These are phyloP conservation scores for Nemophila menziesii DNA, from an alignment of 257 asterid genomes.

Conservation along the genomic window DNA sequence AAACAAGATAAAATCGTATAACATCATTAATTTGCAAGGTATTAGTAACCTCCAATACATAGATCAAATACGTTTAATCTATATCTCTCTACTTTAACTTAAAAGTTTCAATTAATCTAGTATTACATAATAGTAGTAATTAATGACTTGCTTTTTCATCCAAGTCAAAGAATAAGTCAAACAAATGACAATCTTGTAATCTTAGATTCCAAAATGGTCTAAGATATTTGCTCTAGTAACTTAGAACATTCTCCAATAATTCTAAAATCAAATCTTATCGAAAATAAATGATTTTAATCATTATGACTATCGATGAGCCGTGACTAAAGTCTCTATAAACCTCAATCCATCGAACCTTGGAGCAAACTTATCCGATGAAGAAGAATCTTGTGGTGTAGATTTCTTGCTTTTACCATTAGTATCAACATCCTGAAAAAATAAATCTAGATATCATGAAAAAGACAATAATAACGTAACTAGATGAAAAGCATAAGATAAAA, in stretches of 20 bases:
- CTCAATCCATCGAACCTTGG: slow-evolving; percentile 73
- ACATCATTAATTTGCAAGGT: background rate
- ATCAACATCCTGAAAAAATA: slow-evolving; percentile 10
- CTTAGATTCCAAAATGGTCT: background rate
- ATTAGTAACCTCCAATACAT: too few species aligned
- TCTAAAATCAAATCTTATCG: background rate
- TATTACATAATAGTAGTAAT: background rate
- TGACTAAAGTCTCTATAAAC: slow-evolving; percentile 67
- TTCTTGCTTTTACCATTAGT: slow-evolving; percentile 8
- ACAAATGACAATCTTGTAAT: background rate
- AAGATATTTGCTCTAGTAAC: background rate
- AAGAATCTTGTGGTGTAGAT: slow-evolving; percentile 21
- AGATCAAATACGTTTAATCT: background rate
- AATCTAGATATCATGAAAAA: slow-evolving; percentile 6
- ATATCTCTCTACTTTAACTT: background rate
- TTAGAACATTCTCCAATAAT: background rate
- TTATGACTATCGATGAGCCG: slow-evolving; percentile 47
- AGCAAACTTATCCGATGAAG: slow-evolving; percentile 50
- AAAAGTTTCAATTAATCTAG: too few species aligned
- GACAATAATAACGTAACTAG: background rate
- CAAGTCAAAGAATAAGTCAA: background rate
- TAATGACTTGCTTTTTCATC: background rate
- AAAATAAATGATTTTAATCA: background rate
- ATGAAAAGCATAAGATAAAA: background rate
- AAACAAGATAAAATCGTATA: too few species aligned